phyloP scores from a whole-genome alignment of 345 rosid genomes.

The Crucihimalaya himalaica region DNA sequence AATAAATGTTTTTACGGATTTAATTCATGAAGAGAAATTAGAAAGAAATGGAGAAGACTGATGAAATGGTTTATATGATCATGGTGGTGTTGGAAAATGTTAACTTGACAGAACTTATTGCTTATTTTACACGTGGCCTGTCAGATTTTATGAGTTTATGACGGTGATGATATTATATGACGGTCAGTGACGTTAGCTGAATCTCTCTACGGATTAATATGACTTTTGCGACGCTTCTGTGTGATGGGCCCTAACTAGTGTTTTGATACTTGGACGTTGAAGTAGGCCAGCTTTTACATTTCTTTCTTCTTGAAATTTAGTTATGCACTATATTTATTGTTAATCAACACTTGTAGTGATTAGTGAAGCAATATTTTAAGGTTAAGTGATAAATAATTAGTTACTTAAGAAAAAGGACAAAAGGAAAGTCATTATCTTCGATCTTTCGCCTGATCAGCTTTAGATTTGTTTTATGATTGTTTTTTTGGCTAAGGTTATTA shows the following conservation, averaged over 20 bases:
- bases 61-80: constrained; percentile 6
- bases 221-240: constrained; percentile 8
- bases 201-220: constrained; percentile 16
- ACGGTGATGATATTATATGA: constrained; percentile 14
- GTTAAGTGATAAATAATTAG: background rate
- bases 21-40: constrained; percentile 11
- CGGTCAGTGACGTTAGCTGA: constrained; percentile 22
- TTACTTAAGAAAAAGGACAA: background rate
- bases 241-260: constrained; percentile 12
- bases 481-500: background rate
- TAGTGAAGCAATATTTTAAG: background rate
- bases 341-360: no score
- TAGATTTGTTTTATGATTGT: constrained; percentile 6
- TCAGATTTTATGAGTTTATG: constrained; percentile 12
- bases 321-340: no score
- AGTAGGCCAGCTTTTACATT: constrained; percentile 4
- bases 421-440: background rate
- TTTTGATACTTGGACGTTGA: constrained; percentile 24
- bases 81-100: constrained; percentile 31
- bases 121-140: constrained; percentile 28
- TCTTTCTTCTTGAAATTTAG: no score
- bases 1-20: background rate
- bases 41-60: constrained; percentile 23
- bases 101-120: constrained; percentile 40
- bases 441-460: background rate